Evolutionary conservation across 352 stramenopile species (phyloP).

Genomic region (Globisporangium apiculatum): DNA sequence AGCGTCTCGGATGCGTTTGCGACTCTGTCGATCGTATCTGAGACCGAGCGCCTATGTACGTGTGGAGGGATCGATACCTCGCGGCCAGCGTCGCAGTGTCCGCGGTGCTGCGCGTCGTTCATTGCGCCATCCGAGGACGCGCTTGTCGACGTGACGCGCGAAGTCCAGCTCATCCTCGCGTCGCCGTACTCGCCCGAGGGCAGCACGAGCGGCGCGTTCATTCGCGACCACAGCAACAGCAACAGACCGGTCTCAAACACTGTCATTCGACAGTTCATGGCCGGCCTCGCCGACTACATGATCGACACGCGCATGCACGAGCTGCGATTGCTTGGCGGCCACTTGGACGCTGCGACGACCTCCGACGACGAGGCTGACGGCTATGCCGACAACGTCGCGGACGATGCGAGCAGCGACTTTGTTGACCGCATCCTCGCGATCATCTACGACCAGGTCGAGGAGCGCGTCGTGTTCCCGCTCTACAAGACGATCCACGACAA

Average conservation of each 20-base stretch:
- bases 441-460: constrained; percentile 80
- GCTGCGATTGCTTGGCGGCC: constrained; percentile 48
- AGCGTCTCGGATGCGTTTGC: constrained; percentile 13
- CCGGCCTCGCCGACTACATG: constrained; percentile 72
- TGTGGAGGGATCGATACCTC: constrained; percentile 28
- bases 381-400: constrained; percentile 19
- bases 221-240: constrained; percentile 50
- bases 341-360: constrained; percentile 15
- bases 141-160: constrained; percentile 59
- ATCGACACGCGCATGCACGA: constrained; percentile 77
- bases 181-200: constrained; percentile 83
- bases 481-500: constrained; percentile 64
- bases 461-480: constrained; percentile 76
- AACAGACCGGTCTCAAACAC: constrained; percentile 34
- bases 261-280: constrained; percentile 70
- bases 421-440: constrained; percentile 59
- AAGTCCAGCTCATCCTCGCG: constrained; percentile 76
- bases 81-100: constrained; percentile 19
- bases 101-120: constrained; percentile 70
- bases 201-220: constrained; percentile 58
- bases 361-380: constrained; percentile 9
- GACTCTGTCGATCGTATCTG: constrained; percentile 12
- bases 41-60: constrained; percentile 52
- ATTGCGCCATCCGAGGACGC: constrained; percentile 75
- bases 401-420: constrained; percentile 34